Conservation (phyloP, 495 filamentous ascomycete species). For the Chaetomium cochliodes region DNA sequence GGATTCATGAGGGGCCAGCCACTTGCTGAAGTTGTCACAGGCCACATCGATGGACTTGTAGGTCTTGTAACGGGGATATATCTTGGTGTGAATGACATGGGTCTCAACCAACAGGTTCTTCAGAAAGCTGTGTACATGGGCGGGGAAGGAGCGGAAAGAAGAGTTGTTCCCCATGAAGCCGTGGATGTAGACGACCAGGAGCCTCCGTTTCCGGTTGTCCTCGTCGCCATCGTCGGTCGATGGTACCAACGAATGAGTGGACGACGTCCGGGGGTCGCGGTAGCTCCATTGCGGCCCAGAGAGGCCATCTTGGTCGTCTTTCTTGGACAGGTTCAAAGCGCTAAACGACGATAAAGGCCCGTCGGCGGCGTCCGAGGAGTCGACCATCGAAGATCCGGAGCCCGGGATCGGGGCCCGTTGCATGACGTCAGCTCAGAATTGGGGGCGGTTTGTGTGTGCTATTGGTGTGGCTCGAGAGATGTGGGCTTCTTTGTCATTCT, state of each 20-base stretch:
- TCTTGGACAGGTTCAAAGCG: background rate
- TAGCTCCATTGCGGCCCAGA: background rate
- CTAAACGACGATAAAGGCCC: background rate
- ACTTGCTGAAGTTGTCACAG: slow-evolving; percentile 75
- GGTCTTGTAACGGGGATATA: slow-evolving; percentile 89
- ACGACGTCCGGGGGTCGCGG: slow-evolving; percentile 59
- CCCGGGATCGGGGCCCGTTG: background rate
- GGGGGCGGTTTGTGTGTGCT: background rate
- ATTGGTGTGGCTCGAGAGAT: background rate
- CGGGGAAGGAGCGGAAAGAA: slow-evolving; percentile 83
- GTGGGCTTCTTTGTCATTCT: background rate
- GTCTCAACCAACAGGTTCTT: slow-evolving; percentile 64
- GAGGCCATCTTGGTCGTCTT: background rate
- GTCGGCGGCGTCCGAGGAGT: background rate
- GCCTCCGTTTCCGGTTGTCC: slow-evolving; percentile 50
- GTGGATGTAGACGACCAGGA: slow-evolving; percentile 84
- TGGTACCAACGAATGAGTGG: slow-evolving; percentile 61
- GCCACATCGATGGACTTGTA: slow-evolving; percentile 71
- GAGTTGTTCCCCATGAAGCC: slow-evolving; percentile 91
- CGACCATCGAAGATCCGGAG: background rate
- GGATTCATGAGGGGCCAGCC: slow-evolving; percentile 78
- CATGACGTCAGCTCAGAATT: slow-evolving; percentile 11
- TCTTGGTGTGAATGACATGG: slow-evolving; percentile 81
- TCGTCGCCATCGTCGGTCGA: slow-evolving; percentile 42
- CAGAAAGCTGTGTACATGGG: slow-evolving; percentile 78